phyloP scores from a whole-genome alignment of 352 stramenopile species.

The Globisporangium echinulatum region DNA sequence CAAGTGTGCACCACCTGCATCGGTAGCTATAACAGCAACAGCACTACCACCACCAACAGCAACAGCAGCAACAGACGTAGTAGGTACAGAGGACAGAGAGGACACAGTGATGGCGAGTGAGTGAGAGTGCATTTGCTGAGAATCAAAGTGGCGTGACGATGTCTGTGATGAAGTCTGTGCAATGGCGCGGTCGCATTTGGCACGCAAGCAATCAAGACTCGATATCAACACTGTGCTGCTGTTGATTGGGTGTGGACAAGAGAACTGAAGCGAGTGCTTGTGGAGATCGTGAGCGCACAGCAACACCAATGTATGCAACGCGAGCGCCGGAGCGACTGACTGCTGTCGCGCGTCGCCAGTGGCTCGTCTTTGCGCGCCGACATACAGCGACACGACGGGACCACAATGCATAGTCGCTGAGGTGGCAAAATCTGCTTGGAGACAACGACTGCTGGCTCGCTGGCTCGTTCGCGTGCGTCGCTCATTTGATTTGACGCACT shows the following conservation, averaged over 20 bases:
- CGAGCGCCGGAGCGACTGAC: background rate
- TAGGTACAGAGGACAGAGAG: background rate
- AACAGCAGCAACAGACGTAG: background rate
- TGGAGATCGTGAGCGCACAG: background rate
- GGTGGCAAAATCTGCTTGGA: conserved; percentile 1
- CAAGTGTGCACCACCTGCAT: conserved; percentile 12
- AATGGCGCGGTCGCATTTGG: too few species aligned
- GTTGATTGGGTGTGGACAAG: too few species aligned
- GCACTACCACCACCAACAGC: background rate
- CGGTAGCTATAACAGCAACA: background rate
- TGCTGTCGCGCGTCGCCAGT: background rate
- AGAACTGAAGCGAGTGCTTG: too few species aligned
- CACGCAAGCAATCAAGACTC: too few species aligned
- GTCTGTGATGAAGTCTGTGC: too few species aligned
- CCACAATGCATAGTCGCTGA: background rate
- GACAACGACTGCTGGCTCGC: too few species aligned
- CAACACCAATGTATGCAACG: background rate
- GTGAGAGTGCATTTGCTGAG: too few species aligned
- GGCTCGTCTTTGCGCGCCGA: conserved; percentile 2
- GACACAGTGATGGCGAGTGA: too few species aligned
- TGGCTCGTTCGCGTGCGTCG: too few species aligned
- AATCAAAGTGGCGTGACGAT: too few species aligned
- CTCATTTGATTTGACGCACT: too few species aligned
- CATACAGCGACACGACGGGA: conserved; percentile 2
- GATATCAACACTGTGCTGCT: too few species aligned